phyloP scores from a whole-genome alignment of 331 rosid genomes.

The Erythrophleum ivorense region DNA sequence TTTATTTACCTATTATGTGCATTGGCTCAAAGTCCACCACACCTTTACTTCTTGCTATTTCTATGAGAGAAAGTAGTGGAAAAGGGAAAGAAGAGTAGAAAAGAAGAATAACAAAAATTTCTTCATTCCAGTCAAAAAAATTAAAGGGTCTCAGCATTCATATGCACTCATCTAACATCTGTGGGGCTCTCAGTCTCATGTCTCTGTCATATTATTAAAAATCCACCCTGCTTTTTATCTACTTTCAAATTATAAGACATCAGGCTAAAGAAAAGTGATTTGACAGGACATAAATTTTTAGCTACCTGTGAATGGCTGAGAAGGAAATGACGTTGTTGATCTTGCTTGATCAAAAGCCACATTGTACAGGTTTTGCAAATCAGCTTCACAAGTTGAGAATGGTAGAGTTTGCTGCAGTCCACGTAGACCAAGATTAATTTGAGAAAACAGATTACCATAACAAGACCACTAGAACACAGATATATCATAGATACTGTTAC shows the following conservation, averaged over 20 bases:
- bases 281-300: conserved; percentile 37
- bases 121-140: neutral
- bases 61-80: conserved; percentile 30
- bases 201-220: conserved; percentile 35
- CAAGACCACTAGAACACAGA: neutral
- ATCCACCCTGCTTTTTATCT: conserved; percentile 36
- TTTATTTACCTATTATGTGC: neutral
- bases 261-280: conserved; percentile 9
- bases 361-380: conserved; percentile 59
- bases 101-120: neutral
- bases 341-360: conserved; percentile 63
- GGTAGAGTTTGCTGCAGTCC: conserved; percentile 65
- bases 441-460: conserved; percentile 30
- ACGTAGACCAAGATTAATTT: conserved; percentile 4
- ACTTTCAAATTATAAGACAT: conserved; percentile 44
- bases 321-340: conserved; percentile 51
- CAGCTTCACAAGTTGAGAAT: conserved; percentile 67
- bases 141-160: conserved; percentile 32
- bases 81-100: conserved; percentile 40
- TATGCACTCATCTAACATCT: conserved; percentile 37
- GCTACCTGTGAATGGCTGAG: conserved; percentile 78
- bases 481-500: no score
- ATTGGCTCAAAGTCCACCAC: neutral
- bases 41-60: neutral
- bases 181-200: conserved; percentile 41